phyloP scores from a whole-genome alignment of 768 basidiomycete species.

The Boletus rubescentipes region DNA sequence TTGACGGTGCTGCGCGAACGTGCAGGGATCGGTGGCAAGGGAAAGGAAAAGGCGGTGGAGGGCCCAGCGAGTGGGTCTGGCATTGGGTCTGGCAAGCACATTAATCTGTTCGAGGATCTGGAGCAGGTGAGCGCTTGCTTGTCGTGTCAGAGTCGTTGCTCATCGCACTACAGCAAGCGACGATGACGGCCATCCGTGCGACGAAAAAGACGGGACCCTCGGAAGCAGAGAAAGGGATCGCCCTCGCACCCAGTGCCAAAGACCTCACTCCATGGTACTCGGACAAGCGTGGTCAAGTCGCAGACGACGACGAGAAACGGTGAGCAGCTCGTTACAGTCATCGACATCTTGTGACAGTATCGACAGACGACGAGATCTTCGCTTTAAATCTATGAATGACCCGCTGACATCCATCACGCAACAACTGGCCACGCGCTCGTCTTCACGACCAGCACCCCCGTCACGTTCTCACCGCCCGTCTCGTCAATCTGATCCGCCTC shows the following conservation, averaged over 20 bases:
- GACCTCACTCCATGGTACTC: conserved; percentile 84
- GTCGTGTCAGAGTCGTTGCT: background rate
- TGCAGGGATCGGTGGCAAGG: conserved; percentile 46
- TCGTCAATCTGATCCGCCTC: conserved; percentile 9
- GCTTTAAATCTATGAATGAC: conserved; percentile 62
- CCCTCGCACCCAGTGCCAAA: conserved; percentile 71
- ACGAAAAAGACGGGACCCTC: conserved; percentile 46
- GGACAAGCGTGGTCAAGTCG: conserved; percentile 23
- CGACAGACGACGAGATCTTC: conserved; percentile 59
- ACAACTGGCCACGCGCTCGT: conserved; percentile 49
- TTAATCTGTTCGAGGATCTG: conserved; percentile 83
- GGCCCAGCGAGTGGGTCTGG: background rate
- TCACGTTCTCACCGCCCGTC: conserved; percentile 16
- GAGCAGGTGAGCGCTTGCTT: conserved; percentile 50
- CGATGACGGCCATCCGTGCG: conserved; percentile 45
- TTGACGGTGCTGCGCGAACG: conserved; percentile 62
- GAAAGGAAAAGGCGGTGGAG: conserved; percentile 36
- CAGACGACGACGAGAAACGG: conserved; percentile 40
- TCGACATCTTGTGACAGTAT: background rate
- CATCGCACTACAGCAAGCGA: conserved; percentile 38
- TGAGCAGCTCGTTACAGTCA: conserved; percentile 12
- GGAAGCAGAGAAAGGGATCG: conserved; percentile 69
- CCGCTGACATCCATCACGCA: conserved; percentile 74
- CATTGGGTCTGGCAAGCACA: conserved; percentile 55
- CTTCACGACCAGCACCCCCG: conserved; percentile 13